phyloP scores from a whole-genome alignment of 2,329 filamentous ascomycete species.

The Colletotrichum costaricense region DNA sequence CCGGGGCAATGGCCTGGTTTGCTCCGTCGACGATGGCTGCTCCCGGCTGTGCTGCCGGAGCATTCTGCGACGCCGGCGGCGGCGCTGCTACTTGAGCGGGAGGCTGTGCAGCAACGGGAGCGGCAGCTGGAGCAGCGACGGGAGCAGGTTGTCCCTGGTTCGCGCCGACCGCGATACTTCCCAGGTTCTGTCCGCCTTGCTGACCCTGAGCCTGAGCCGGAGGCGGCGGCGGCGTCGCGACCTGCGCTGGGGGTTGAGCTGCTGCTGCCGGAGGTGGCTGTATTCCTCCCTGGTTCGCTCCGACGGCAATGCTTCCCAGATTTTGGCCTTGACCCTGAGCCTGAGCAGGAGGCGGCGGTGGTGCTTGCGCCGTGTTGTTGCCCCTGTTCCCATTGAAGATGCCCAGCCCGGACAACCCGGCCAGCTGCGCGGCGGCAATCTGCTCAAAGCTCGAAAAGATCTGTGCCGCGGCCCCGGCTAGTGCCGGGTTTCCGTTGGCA shows the following conservation, averaged over 20 bases:
- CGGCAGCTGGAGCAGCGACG: background rate
- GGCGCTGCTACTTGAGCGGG: too few relatives aligned
- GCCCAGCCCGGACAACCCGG: conserved; percentile 37
- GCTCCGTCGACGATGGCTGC: conserved; percentile 8
- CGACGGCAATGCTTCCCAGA: conserved; percentile 19
- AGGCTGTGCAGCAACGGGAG: background rate
- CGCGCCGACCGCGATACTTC: conserved; percentile 2
- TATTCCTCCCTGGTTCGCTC: conserved; percentile 13
- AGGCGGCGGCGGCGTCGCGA: background rate
- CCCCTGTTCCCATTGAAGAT: conserved; percentile 15
- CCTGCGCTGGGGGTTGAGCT: conserved; percentile 17
- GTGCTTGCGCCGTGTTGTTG: conserved; percentile 4
- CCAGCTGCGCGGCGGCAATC: conserved; percentile 42
- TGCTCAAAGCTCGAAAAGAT: conserved; percentile 45
- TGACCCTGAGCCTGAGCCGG: background rate
- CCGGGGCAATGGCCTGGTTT: conserved; percentile 1
- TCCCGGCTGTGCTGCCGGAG: conserved; percentile 4
- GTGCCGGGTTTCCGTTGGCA: conserved; percentile 31
- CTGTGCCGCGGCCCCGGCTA: conserved; percentile 10
- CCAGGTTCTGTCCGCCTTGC: background rate
- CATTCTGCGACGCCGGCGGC: background rate
- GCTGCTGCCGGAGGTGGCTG: background rate
- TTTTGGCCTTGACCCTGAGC: background rate
- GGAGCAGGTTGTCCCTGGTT: background rate
- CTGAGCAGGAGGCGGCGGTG: background rate